Base-by-base conservation (phyloP, 176 grass and related monocot genomes). In the Canna indica region DNA sequence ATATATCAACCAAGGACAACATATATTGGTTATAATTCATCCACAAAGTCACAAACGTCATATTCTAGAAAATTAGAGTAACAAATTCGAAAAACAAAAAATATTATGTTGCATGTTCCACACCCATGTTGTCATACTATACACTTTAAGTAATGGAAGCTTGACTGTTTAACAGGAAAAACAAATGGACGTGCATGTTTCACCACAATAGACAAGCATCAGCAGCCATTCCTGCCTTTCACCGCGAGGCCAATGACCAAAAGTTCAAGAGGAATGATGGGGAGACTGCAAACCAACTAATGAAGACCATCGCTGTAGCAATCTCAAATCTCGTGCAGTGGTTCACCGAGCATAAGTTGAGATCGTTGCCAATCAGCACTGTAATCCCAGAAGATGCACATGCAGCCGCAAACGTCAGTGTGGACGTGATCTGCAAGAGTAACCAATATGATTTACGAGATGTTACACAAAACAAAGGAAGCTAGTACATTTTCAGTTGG, bases 321-420 rank as follows among this genome's bases (percentile, higher is more conserved):
- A 77, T 83, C 59, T 87, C 74, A 33, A 97, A 87, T 45, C 77
- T 81, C n/a, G 71, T 75, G 59, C 93, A 97, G 27, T 90, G 83
- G 53, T 91, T 92, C 39, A 81, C 64, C 0, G 63, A 62, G 60
- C 93, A 92, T 30, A 91, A 79, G 58, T 81, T 65, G 39, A 97
- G 81, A 59, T 97, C 93, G 13, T 85, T 79, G 32, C 83, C 72
- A 73, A 97, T 97, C 42, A 97, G 42, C 22, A 87, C 79, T 0
- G 93, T 97, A 68, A 97, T 87, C 57, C 84, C 93, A n/a, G 88
- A 83, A 0, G 93, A 86, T 0, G 79, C 73, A 48, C 93, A 97
- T 56, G 93, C 88, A 28, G 86, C 88, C 0, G 71, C 80, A 20
- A 97, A 91, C 20, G 84, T 92, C 14, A 81, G 59, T 31, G 67